A percentile compares a stretch with the other conserved stretches of the same genome.
Evolutionary conservation across 2,329 filamentous ascomycete genomes (phyloP).

Genomic region (Exophiala calicioides): DNA sequence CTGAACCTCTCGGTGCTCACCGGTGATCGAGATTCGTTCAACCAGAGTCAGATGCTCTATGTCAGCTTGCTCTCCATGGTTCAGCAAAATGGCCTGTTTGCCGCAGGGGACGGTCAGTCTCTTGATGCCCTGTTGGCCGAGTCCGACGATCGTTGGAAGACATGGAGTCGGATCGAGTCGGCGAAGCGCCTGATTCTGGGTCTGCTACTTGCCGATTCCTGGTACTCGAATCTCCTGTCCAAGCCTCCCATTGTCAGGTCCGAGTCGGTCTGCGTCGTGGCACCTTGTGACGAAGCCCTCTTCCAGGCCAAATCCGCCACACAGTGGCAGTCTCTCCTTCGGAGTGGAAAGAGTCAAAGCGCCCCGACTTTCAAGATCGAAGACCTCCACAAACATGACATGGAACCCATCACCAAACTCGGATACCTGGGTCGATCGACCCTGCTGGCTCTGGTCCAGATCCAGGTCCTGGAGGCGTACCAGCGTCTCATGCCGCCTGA

Average conservation of each 20-base stretch:
- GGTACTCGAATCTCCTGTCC: slow-evolving; percentile 51
- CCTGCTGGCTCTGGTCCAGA: slow-evolving; percentile 43
- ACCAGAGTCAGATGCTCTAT: slow-evolving; percentile 54
- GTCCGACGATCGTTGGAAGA: slow-evolving; percentile 52
- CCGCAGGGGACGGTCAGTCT: slow-evolving; percentile 47
- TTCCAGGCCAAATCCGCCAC: slow-evolving; percentile 44
- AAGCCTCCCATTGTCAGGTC: slow-evolving; percentile 50
- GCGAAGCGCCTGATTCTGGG: slow-evolving; percentile 53
- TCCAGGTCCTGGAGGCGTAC: slow-evolving; percentile 46
- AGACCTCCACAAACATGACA: slow-evolving; percentile 32
- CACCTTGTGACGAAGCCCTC: slow-evolving; percentile 48
- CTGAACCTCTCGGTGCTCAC: slow-evolving; percentile 53
- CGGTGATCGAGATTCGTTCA: slow-evolving; percentile 48
- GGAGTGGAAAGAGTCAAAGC: slow-evolving; percentile 39
- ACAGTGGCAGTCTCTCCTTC: slow-evolving; percentile 42
- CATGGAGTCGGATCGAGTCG: slow-evolving; percentile 56
- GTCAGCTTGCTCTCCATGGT: slow-evolving; percentile 51
- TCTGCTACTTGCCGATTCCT: slow-evolving; percentile 49
- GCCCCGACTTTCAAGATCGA: slow-evolving; percentile 37
- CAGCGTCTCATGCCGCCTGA: slow-evolving; percentile 43
- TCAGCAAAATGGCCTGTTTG: slow-evolving; percentile 54
- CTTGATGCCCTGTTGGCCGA: slow-evolving; percentile 47
- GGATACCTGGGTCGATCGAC: slow-evolving; percentile 28
- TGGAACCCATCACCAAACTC: slow-evolving; percentile 41
- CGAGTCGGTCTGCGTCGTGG: slow-evolving; percentile 49